Conservation (phyloP, 2,329 filamentous ascomycete species). For the Blastomyces parvus region DNA sequence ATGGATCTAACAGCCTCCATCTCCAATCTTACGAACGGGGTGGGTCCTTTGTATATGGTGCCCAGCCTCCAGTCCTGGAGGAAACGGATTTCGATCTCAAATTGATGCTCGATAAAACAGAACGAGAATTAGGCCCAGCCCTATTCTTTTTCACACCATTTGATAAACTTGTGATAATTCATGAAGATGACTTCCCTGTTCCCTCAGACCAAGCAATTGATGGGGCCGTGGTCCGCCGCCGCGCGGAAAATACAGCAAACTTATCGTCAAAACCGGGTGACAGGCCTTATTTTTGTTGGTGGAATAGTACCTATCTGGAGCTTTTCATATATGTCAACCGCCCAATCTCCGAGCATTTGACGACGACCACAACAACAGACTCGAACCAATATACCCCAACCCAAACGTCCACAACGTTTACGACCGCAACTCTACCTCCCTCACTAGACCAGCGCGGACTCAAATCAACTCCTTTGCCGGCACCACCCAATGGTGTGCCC, state of each 20-base stretch:
- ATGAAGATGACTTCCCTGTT: conserved; percentile 28
- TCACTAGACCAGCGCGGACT: conserved; percentile 15
- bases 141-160: conserved; percentile 54
- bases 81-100: conserved; percentile 39
- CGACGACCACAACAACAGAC: conserved; percentile 6
- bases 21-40: conserved; percentile 32
- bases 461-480: conserved; percentile 11
- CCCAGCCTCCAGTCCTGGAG: conserved; percentile 47
- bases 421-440: conserved; percentile 14
- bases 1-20: conserved; percentile 25
- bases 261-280: conserved; percentile 45
- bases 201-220: conserved; percentile 14
- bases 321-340: conserved; percentile 54
- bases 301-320: conserved; percentile 58
- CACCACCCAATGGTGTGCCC: not conserved
- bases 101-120: conserved; percentile 50
- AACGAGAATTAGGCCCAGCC: conserved; percentile 49
- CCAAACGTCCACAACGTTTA: conserved; percentile 17
- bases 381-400: conserved; percentile 11
- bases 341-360: conserved; percentile 2
- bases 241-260: conserved; percentile 21
- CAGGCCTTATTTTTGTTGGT: conserved; percentile 60
- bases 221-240: conserved; percentile 15
- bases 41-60: conserved; percentile 47
- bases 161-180: conserved; percentile 53